These are phyloP conservation scores for Senecio squalidus DNA, from an alignment of 140 eudicot genomes.

Conservation along the genomic window DNA sequence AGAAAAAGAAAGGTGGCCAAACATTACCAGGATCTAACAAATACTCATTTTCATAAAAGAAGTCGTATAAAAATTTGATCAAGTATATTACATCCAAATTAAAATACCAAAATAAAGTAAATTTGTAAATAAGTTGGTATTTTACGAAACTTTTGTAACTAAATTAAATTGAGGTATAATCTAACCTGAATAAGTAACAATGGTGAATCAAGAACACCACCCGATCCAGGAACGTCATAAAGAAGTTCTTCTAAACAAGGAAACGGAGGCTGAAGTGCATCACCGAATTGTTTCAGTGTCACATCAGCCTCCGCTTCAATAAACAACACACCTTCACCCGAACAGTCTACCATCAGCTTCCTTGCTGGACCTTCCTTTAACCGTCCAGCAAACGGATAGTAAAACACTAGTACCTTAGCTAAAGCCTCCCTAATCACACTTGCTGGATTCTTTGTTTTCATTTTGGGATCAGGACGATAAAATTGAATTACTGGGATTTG, in stretches of 20 bases:
- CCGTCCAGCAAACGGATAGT: conserved; percentile 35
- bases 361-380: background rate
- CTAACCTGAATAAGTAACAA: conserved; percentile 1
- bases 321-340: conserved; percentile 6
- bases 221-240: conserved; percentile 45
- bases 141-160: too few species aligned
- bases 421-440: conserved; percentile 47
- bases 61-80: too few species aligned
- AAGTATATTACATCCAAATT: too few species aligned
- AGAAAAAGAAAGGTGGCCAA: too few species aligned
- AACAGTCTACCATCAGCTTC: conserved; percentile 5
- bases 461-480: background rate
- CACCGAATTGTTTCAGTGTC: conserved; percentile 3
- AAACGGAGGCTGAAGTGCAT: conserved; percentile 32
- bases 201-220: conserved; percentile 23
- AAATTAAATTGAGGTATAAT: background rate
- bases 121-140: too few species aligned
- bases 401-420: conserved; percentile 37
- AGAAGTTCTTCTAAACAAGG: conserved; percentile 54
- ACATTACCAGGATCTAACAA: too few species aligned
- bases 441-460: background rate
- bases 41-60: too few species aligned
- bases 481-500: background rate
- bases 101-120: too few species aligned
- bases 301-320: conserved; percentile 1